These are phyloP conservation scores for Metschnikowia shivogae DNA, from an alignment of 805 yeast species.

Conservation along the genomic window DNA sequence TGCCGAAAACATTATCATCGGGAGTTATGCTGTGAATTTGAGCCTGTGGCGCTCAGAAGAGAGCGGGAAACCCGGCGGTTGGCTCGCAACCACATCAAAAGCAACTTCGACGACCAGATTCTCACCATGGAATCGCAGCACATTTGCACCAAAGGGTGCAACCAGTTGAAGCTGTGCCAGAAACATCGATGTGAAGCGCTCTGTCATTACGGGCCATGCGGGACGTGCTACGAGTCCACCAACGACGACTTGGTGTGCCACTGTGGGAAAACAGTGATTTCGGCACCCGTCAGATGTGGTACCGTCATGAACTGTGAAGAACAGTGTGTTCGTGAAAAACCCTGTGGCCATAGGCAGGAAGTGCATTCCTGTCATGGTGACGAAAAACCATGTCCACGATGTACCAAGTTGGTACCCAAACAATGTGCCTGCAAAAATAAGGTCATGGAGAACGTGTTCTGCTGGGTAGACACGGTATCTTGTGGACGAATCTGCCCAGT, in stretches of 20 bases:
- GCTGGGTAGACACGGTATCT: conserved; percentile 65
- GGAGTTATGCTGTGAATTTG: conserved; percentile 65
- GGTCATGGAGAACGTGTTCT: conserved; percentile 56
- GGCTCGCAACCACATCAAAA: conserved; percentile 41
- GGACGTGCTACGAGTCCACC: conserved; percentile 76
- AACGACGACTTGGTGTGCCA: conserved; percentile 73
- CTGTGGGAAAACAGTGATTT: conserved; percentile 73
- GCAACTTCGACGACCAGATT: conserved; percentile 43
- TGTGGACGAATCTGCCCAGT: conserved; percentile 46
- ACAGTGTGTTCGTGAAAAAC: conserved; percentile 54
- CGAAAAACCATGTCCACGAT: conserved; percentile 63
- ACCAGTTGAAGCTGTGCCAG: conserved; percentile 56
- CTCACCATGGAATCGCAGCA: conserved; percentile 68
- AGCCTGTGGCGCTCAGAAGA: conserved; percentile 53
- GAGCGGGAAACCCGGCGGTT: conserved; percentile 51
- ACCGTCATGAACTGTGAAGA: conserved; percentile 57
- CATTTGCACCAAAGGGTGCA: conserved; percentile 66
- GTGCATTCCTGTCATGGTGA: conserved; percentile 76
- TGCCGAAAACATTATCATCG: conserved; percentile 80
- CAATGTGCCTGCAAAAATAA: conserved; percentile 59
- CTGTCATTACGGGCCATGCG: conserved; percentile 79
- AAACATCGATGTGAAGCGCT: conserved; percentile 61
- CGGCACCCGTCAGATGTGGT: conserved; percentile 86
- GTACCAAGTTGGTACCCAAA: conserved; percentile 57
- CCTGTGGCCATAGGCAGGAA: conserved; percentile 71